Conservation (phyloP, 1,284 basidiomycete species). For the Boletus austroedulis region DNA sequence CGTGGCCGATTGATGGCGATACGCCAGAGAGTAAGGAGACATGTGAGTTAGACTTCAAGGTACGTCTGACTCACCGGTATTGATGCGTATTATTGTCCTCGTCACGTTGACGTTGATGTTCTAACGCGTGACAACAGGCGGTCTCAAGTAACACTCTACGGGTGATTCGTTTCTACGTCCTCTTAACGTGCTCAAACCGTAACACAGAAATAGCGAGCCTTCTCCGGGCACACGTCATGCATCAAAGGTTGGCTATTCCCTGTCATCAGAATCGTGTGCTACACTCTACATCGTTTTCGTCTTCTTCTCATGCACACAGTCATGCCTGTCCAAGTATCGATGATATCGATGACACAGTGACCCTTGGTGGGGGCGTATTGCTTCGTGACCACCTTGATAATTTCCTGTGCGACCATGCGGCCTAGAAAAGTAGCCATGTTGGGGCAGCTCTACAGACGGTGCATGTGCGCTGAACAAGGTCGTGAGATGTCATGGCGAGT, state of each 20-base stretch:
- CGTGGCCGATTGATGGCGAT: too few relatives aligned
- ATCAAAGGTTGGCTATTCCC: too few relatives aligned
- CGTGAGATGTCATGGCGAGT: constrained; percentile 1
- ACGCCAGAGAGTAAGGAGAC: too few relatives aligned
- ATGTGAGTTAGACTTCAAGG: too few relatives aligned
- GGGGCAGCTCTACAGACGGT: constrained; percentile 83
- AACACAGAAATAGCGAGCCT: too few relatives aligned
- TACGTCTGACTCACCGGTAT: too few relatives aligned
- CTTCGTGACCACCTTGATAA: constrained; percentile 95
- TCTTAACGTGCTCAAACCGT: not conserved
- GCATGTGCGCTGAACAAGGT: constrained; percentile 59
- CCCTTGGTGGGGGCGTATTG: constrained; percentile 94
- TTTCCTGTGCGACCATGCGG: constrained; percentile 94
- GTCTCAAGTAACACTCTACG: constrained; percentile 21
- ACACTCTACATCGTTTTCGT: not conserved
- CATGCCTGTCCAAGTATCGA: constrained; percentile 74
- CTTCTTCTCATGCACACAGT: constrained; percentile 32
- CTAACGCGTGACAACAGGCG: too few relatives aligned
- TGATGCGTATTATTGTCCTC: not conserved
- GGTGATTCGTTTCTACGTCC: not conserved
- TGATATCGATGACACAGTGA: constrained; percentile 83
- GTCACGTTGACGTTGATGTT: too few relatives aligned
- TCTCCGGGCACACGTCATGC: too few relatives aligned
- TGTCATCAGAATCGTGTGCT: too few relatives aligned
- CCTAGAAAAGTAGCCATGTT: constrained; percentile 93